These are phyloP conservation scores for Argentina anserina DNA, from an alignment of 306 rosid species.

Conservation along the genomic window DNA sequence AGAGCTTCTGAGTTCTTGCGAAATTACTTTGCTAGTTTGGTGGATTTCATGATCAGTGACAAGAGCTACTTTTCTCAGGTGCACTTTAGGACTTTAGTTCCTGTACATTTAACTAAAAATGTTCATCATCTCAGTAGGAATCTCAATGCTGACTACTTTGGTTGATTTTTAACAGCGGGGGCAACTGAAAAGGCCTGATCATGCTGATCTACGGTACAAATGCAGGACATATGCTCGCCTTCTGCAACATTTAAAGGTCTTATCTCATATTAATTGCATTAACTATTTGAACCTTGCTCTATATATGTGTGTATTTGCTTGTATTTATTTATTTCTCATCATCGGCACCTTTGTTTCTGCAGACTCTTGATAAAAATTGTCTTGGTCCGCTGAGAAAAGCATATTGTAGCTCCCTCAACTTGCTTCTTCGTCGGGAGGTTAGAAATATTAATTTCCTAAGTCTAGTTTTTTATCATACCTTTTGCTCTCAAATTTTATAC, in stretches of 20 bases:
- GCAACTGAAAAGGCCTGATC: conserved; percentile 97
- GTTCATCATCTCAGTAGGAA: conserved; percentile 2
- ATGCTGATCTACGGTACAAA: conserved; percentile 85
- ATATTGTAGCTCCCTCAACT: conserved; percentile 85
- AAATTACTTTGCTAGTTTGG: conserved; percentile 75
- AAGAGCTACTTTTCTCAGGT: conserved; percentile 95
- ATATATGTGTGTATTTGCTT: not conserved
- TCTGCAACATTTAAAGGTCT: conserved; percentile 84
- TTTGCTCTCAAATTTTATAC: not conserved
- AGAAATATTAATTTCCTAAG: conserved; percentile 28
- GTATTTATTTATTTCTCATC: conserved; percentile 1
- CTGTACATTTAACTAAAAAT: conserved; percentile 11
- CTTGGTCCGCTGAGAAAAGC: conserved; percentile 67
- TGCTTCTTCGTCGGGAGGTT: conserved; percentile 96
- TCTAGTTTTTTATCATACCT: conserved; percentile 8
- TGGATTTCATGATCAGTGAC: conserved; percentile 85
- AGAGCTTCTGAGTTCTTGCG: conserved; percentile 75
- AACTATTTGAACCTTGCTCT: conserved; percentile 6
- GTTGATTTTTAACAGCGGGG: conserved; percentile 63
- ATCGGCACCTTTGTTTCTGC: conserved; percentile 27
- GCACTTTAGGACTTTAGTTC: conserved; percentile 14
- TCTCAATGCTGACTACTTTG: conserved; percentile 27
- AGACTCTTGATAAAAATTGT: conserved; percentile 87
- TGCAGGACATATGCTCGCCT: conserved; percentile 94
- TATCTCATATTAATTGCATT: conserved; percentile 16